Base-by-base conservation (phyloP, 2,329 filamentous ascomycete genomes). In the Ophioceras dolichostomum region DNA sequence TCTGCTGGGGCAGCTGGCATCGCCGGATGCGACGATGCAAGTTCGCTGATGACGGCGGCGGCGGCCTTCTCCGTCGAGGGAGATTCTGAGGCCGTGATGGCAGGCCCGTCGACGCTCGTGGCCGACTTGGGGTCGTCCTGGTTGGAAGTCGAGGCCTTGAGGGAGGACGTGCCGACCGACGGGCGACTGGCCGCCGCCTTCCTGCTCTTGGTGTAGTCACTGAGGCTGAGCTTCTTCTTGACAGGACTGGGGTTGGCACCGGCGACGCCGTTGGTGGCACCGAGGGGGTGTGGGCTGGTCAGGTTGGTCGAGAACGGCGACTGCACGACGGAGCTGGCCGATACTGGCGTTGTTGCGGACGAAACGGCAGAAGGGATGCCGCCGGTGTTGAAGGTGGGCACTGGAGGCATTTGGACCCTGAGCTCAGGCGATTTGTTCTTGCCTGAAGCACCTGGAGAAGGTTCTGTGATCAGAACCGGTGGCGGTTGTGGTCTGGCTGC, bases 221-320 rank as follows among this genome's bases (percentile, higher is more conserved):
- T 79, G 2, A 80, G 53, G 43, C 73, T 79, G 27, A 81, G 57
- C 53, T 79, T 80, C 62, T 81, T 80, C 56, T 78, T 79, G 22
- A 75, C 60, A 3, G 76, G 76, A 43, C 73, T 79, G 3, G 73
- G 71, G 17, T 65, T 62, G 9, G 62, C 62, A 5, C 52, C 53
- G n/a, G n/a, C n/a, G 8, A 60, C 46, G 12, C 67, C 63, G 39
- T 68, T 72, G 24, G 62, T 49, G 0, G 57, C 47, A 0, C 61
- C 43, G 6, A 60, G 49, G 4, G 57, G 49, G 37, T 74, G 68
- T 0, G 68, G 59, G 33, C 56, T 66, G 1, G 62, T 45, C 22
- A 63, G 48, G 37, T 51, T 37, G 19, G 48, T 47, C 4, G 64
- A 60, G 38, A 70, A 66, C 0, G 74, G 70, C 0, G 74, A 76